Base-by-base conservation (phyloP, 1,139 yeast genomes). In the Saccharomyces hybrid region DNA sequence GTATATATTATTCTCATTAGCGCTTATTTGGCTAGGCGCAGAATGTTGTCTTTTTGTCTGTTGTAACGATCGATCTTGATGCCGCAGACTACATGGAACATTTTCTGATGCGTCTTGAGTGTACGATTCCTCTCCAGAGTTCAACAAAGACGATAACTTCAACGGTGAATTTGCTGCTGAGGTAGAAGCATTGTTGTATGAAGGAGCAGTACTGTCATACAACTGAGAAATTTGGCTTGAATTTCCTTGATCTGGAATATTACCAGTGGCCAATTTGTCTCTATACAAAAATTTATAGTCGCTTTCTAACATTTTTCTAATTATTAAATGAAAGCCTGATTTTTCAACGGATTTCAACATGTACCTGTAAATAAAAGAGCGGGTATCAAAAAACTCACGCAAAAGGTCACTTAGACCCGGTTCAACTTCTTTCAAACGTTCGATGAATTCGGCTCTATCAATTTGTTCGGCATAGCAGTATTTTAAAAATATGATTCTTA, bases 281-380 rank as follows among this genome's bases (percentile, higher is more conserved):
- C n/a, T 38, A 23, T 19, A 38, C 4, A 19, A 38, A 19, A 38
- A 16, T 38, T 38, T 38, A 19, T 38, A 38, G 26, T 38, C 44
- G 16, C 51, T 52, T 47, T 61, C 65, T 7, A 66, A 51, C 57
- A 65, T 60, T 46, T 60, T 63, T 46, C 54, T 59, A 8, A 66
- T 56, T 25, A 58, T 62, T 19, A 66, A 51, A 52, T 65, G 69
- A 48, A 65, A 62, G 2, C 69, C 69, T 4, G 66, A 60, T 48
- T 60, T 63, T 47, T 63, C 59, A 4, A 62, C 62, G 1, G 67
- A 62, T 27, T 54, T 54, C 55, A 63, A 56, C 31, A 65, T 52
- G 23, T 58, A 59, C 46, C 60, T 61, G 50, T 60, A 68, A 14
- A 58, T 51, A 7, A 54, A 55, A 3, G 69, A 65, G 28, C 61